Base-by-base conservation (phyloP, 345 rosid genomes). In the Melastoma malabathricum region DNA sequence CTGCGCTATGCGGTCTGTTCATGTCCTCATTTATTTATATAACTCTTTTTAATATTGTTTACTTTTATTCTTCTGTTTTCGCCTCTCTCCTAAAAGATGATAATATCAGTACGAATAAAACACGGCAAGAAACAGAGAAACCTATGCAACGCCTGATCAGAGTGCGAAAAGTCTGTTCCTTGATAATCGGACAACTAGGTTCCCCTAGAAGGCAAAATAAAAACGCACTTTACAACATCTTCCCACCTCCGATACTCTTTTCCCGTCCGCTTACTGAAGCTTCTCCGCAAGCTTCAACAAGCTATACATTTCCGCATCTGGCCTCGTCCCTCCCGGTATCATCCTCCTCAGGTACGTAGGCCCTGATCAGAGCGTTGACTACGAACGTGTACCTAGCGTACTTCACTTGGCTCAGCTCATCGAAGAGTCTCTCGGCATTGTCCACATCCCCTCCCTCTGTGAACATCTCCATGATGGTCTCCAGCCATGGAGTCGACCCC, bases 241-340 rank as follows among this genome's bases (percentile, higher is more conserved):
- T 34, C 25, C 0, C 12, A 34, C 12, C 2, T 34, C 12, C 12
- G 9, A 34, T 34, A 12, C 12, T 34, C 41, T 7, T 34, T 34
- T 10, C 41, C 12, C 12, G 41, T 34, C 12, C 12, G 12, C 41
- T 12, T 2, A 34, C 12, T 22, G 68, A 59, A 59, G 74, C 50
- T 74, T 89, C 58, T 87, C 96, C 15, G 64, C 57, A 16, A 84
- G 86, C 71, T 87, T 87, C 61, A 92, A 63, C 60, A 92, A 67
- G 76, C 95, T 80, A 43, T 82, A 92, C 2, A 89, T 78, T 64
- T 92, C 98, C 52, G 94, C 79, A 70, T 92, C 96, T 50, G 98
- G 98, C 65, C 83, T 76, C 7, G 93, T 75, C 19, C 98, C 89
- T 59, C 86, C 96, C 7, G 87, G 67, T 59, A 92, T 84, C 96